Conservation (phyloP, 2,329 filamentous ascomycete species). For the Alternaria brassicicola region DNA sequence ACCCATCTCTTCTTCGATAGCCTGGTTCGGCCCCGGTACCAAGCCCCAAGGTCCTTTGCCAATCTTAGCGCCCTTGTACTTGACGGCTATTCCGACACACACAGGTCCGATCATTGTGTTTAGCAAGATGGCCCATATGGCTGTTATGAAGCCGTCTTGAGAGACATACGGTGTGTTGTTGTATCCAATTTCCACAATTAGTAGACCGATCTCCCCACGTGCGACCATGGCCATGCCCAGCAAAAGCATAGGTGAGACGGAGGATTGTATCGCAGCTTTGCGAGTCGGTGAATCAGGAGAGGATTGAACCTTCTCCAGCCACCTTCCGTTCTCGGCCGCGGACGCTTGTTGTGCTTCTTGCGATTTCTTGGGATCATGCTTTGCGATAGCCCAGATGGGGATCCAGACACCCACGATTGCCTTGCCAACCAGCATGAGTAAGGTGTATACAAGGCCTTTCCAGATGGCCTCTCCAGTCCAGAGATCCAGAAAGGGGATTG, state of each 20-base stretch:
- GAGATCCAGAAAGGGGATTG: slow-evolving; percentile 37
- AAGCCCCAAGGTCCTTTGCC: slow-evolving; percentile 24
- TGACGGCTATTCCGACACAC: slow-evolving; percentile 29
- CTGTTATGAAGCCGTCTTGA: slow-evolving; percentile 30
- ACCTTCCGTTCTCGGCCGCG: not conserved
- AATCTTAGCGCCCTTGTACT: slow-evolving; percentile 26
- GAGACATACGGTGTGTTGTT: slow-evolving; percentile 36
- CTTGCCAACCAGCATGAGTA: slow-evolving; percentile 34
- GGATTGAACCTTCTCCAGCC: slow-evolving; percentile 2
- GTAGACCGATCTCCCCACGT: slow-evolving; percentile 37
- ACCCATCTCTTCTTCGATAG: slow-evolving; percentile 2
- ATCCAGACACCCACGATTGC: slow-evolving; percentile 19
- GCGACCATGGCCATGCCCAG: slow-evolving; percentile 37
- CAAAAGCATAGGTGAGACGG: slow-evolving; percentile 15
- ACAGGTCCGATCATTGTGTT: slow-evolving; percentile 34
- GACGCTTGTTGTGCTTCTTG: not conserved
- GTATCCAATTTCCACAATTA: slow-evolving; percentile 39
- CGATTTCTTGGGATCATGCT: slow-evolving; percentile 16
- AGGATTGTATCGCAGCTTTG: slow-evolving; percentile 8
- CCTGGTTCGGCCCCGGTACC: slow-evolving; percentile 12
- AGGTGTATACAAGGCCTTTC: slow-evolving; percentile 34
- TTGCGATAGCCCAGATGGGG: slow-evolving; percentile 9
- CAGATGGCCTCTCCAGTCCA: slow-evolving; percentile 39
- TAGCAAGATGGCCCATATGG: slow-evolving; percentile 33
- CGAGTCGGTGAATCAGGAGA: slow-evolving; percentile 10